Conservation (phyloP, 768 basidiomycete genomes). For the Russula sp. region DNA sequence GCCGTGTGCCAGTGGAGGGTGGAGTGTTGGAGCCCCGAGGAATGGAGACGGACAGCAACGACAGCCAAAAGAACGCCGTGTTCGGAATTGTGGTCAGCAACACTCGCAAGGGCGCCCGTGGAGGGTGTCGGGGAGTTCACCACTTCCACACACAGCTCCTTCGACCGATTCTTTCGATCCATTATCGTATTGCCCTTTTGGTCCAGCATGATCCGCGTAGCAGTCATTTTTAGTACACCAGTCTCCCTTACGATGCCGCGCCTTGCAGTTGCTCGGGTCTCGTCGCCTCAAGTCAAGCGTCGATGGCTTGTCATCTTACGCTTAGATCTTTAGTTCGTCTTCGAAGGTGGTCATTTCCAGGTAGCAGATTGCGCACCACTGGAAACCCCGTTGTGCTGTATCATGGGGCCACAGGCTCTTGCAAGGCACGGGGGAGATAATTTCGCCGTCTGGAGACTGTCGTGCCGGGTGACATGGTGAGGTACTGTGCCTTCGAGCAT, state of each 20-base stretch:
- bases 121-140: background rate
- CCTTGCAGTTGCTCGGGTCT: background rate
- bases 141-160: background rate
- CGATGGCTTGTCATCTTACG: background rate
- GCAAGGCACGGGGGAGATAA: background rate
- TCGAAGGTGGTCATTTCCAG: background rate
- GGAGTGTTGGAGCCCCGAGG: constrained; percentile 7
- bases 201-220: background rate
- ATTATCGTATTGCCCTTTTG: constrained; percentile 1
- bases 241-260: background rate
- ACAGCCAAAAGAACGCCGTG: constrained; percentile 13
- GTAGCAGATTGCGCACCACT: background rate
- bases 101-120: background rate
- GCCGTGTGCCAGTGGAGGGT: background rate
- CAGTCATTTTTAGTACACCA: background rate
- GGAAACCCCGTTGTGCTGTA: constrained; percentile 5
- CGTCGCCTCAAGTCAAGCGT: background rate
- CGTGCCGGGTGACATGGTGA: constrained; percentile 1
- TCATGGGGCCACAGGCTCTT: background rate
- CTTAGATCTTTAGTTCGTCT: background rate
- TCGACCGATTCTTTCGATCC: background rate
- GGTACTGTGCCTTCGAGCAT: constrained; percentile 6
- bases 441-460: background rate
- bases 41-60: constrained; percentile 18
- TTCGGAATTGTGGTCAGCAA: constrained; percentile 11